Conservation (phyloP, 2,329 filamentous ascomycete species). For the Fusarium papillatum region DNA sequence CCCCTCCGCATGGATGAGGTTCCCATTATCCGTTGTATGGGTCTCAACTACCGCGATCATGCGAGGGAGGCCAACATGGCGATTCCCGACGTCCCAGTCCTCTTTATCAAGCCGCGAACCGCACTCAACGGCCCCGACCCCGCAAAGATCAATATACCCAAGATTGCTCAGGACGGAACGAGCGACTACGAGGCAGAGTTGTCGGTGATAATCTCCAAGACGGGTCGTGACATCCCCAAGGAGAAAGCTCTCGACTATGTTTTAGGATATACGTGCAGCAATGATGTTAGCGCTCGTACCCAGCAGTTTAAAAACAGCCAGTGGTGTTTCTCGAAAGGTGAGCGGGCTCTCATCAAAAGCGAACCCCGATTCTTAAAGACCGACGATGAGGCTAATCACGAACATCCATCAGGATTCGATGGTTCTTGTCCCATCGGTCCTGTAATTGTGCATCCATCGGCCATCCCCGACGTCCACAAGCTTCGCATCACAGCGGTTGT, state of each 20-base stretch:
- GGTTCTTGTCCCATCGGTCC: neutral
- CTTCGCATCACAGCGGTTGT: neutral
- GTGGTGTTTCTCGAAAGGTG: neutral
- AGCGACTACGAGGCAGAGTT: conserved; percentile 58
- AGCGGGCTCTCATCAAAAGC: no score
- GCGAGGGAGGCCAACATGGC: conserved; percentile 53
- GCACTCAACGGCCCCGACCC: conserved; percentile 50
- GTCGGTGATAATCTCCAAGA: conserved; percentile 52
- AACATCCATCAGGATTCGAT: neutral
- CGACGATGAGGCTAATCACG: neutral
- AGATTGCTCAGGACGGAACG: conserved; percentile 45
- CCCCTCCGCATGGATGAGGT: conserved; percentile 46
- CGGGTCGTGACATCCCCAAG: conserved; percentile 56
- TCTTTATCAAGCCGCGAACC: conserved; percentile 56
- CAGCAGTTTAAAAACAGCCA: neutral
- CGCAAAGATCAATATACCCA: conserved; percentile 44
- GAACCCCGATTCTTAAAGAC: no score
- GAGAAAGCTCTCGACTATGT: conserved; percentile 54
- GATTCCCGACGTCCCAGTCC: conserved; percentile 50
- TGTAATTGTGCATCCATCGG: neutral
- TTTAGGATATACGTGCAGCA: conserved; percentile 54
- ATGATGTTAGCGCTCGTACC: conserved; percentile 26
- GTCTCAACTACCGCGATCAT: conserved; percentile 59
- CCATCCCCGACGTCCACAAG: neutral
- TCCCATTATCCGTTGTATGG: conserved; percentile 58